These are phyloP conservation scores for Talaromyces proteolyticus DNA, from an alignment of 495 filamentous ascomycete species.

Conservation along the genomic window DNA sequence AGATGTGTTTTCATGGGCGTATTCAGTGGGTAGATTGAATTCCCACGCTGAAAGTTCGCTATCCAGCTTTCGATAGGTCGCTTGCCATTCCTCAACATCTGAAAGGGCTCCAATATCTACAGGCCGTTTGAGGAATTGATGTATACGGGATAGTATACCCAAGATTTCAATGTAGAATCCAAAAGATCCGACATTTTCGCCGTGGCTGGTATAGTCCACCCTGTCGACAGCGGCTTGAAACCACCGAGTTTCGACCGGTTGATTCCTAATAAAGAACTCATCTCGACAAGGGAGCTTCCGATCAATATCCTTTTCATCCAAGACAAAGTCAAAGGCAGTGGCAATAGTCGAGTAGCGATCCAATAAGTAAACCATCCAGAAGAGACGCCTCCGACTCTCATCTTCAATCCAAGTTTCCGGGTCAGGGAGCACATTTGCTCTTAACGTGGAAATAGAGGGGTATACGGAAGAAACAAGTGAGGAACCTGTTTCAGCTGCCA, in stretches of 20 bases:
- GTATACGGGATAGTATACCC: constrained; percentile 77
- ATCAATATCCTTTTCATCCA: constrained; percentile 85
- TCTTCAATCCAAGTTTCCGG: constrained; percentile 83
- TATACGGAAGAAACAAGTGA: constrained; percentile 67
- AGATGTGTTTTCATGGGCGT: constrained; percentile 63
- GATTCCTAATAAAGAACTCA: constrained; percentile 76
- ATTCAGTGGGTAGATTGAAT: constrained; percentile 73
- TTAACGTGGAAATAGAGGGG: constrained; percentile 76
- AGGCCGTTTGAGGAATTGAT: constrained; percentile 77
- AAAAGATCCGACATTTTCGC: constrained; percentile 80
- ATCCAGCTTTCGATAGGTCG: constrained; percentile 78
- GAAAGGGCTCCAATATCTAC: constrained; percentile 79
- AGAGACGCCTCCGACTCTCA: constrained; percentile 72
- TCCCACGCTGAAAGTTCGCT: constrained; percentile 74
- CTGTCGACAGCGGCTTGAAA: constrained; percentile 52
- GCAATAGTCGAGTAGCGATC: constrained; percentile 85
- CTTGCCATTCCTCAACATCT: constrained; percentile 85
- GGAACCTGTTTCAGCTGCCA: constrained; percentile 74
- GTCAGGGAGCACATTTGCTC: constrained; percentile 76
- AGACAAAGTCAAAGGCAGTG: constrained; percentile 83
- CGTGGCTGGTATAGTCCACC: constrained; percentile 58
- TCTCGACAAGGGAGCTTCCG: constrained; percentile 80
- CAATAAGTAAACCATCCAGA: constrained; percentile 90
- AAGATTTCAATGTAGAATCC: constrained; percentile 83
- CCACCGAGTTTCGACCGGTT: constrained; percentile 77